Evolutionary conservation across 345 rosid species (phyloP), one percentile per base, ranked within the genome.

Genomic region (Salix purpurea): DNA sequence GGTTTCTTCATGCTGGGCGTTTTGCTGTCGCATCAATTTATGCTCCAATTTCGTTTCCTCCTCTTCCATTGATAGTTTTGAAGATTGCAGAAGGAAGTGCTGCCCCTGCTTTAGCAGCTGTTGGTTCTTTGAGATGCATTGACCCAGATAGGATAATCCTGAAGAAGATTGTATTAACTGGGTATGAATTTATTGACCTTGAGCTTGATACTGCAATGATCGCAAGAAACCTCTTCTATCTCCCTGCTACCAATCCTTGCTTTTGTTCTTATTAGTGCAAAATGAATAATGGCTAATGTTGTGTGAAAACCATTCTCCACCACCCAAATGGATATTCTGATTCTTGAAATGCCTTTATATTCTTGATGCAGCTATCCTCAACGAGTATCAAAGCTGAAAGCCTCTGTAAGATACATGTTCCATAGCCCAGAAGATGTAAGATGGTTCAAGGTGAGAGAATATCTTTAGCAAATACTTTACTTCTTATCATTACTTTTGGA

Each of bases 341-440:
- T 62, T 12, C 10, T 62, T 62, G 67, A 23, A 34, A 67, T 34
- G 13, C 44, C 40, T 36, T 19, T 19, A 18, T 39, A 5, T 67
- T 19, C 48, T 37, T 82, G 67, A 52, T 83, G 87, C 96, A 96
- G 99, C 78, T 92, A 93, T 62, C 99, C 99, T 56, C 97, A 93
- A 76, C 89, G 94, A 65, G 97, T 92, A 24, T 96, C 99, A 21
- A 93, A 92, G 83, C 50, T 83, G 79, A 96, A 93, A 81, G 96
- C 98, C 11, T 72, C 92, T 13, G 96, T 93, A 4, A 86, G 96
- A 82, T 93, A 89, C 70, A 93, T 92, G 97, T 96, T 93, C 81
- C 97, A 93, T 77, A 91, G 81, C 75, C 98, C 96, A n/a, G 98
- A 92, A 81, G 98, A 96, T 50, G 99, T 96, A 71, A 90, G 85